Base-by-base conservation (phyloP, 345 rosid species). In the Brassica juncea region DNA sequence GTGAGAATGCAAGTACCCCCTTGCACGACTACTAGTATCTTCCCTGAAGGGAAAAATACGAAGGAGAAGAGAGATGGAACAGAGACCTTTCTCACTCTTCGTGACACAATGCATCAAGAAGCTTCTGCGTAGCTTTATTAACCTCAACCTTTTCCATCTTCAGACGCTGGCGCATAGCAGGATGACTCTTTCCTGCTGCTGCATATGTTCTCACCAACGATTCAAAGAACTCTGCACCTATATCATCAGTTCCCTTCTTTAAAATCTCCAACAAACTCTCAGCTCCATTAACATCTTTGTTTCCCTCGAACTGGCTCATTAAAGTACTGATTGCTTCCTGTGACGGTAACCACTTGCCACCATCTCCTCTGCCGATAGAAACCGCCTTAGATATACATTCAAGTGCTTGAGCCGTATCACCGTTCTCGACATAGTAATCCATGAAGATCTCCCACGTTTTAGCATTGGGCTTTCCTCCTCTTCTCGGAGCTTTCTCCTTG, bases 81-180 rank as follows among this genome's bases (percentile, higher is more conserved):
- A 68, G 19, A 68, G 25, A 66, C 81, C 76, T 95, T 83, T 89
- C 81, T 95, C 85, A 90, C 81, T 90, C 94, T 25, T 90, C 93
- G 55, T 73, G 76, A n/a, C 86, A 80, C 42, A 95, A 85, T 28
- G 28, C 75, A 19, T 92, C 90, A 37, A 91, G 89, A 80, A 93
- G 88, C 80, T 87, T 90, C 82, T 84, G 82, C 65, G 88, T 87
- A 0, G 83, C 84, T 52, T 89, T 88, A 14, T 78, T 82, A 74
- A 91, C 81, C 74, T 88, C 93, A 37, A 90, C 87, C 39, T 91
- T 91, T 73, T 93, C 97, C 96, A 91, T 93, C 92, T 91, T 93
- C 83, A 93, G 44, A n/a, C 90, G 84, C 11, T 84, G 85, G 10
- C 64, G 87, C 92, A 95, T 83, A 9, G 72, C 58, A 25, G 87